A percentile compares a stretch with the other conserved stretches of the same genome.
Conservation (phyloP, 1,284 basidiomycete species). For the Stygiomarasmius scandens region DNA sequence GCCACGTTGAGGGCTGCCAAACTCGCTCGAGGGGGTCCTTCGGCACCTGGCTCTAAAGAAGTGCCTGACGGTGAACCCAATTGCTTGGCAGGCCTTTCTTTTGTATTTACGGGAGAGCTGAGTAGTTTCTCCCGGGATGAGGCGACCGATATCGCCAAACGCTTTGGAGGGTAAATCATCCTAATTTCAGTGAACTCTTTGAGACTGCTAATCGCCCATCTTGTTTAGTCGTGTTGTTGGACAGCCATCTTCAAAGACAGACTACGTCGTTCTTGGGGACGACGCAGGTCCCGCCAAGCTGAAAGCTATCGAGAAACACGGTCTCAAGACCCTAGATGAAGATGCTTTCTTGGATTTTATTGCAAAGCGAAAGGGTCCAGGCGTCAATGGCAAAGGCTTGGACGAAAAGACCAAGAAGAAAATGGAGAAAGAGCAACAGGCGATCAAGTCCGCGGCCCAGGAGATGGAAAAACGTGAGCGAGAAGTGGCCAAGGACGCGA, state of each 20-base stretch:
- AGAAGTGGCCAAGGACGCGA: slow-evolving; percentile 44
- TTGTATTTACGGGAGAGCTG: slow-evolving; percentile 97
- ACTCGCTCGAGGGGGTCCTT: slow-evolving; percentile 59
- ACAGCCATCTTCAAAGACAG: slow-evolving; percentile 89
- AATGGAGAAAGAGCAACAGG: slow-evolving; percentile 78
- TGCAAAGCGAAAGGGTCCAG: slow-evolving; percentile 55
- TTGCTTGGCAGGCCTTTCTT: slow-evolving; percentile 84
- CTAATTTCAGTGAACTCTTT: neutral
- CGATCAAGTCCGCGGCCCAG: slow-evolving; percentile 72
- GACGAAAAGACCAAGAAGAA: slow-evolving; percentile 87
- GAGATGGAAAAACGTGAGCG: slow-evolving; percentile 77
- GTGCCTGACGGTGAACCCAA: slow-evolving; percentile 81
- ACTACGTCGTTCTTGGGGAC: slow-evolving; percentile 87
- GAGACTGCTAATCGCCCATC: slow-evolving; percentile 6
- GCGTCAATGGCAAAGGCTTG: slow-evolving; percentile 42
- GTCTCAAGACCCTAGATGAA: slow-evolving; percentile 78
- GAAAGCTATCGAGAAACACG: slow-evolving; percentile 80
- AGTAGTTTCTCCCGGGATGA: slow-evolving; percentile 88
- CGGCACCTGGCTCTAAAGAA: slow-evolving; percentile 78
- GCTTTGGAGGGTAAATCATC: slow-evolving; percentile 80
- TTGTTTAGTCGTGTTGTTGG: slow-evolving; percentile 75
- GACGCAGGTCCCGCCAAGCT: slow-evolving; percentile 91
- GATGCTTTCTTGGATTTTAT: slow-evolving; percentile 89
- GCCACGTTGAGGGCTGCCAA: slow-evolving; percentile 66
- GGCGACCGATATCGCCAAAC: slow-evolving; percentile 86